A percentile compares a stretch with the other conserved stretches of the same genome.
Conservation (phyloP, 495 filamentous ascomycete species). For the Neurospora discreta region DNA sequence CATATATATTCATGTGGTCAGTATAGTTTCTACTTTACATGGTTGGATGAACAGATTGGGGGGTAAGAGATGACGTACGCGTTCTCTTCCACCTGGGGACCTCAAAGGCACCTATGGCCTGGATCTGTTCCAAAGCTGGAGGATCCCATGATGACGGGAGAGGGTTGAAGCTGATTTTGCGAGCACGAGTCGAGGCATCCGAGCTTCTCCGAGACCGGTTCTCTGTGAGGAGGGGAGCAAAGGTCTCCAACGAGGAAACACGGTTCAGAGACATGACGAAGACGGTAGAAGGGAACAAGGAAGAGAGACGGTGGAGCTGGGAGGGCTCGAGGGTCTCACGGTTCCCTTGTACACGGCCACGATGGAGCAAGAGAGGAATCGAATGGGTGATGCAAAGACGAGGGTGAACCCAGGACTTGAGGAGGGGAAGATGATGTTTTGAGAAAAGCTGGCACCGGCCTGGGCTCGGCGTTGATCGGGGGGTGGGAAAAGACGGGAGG, state of each 20-base stretch:
- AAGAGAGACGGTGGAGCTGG: not conserved
- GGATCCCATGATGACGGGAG: conserved; percentile 38
- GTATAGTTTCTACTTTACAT: conserved; percentile 5
- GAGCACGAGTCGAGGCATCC: conserved; percentile 27
- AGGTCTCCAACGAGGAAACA: conserved; percentile 40
- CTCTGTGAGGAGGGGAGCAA: conserved; percentile 27
- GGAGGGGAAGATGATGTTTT: not conserved
- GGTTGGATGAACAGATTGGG: not conserved
- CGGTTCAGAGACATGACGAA: conserved; percentile 38
- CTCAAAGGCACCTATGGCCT: conserved; percentile 58
- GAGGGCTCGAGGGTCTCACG: not conserved
- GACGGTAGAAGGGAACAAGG: not conserved
- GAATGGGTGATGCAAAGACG: not conserved
- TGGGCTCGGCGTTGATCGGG: not conserved
- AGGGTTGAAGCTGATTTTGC: conserved; percentile 44
- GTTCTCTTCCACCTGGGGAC: conserved; percentile 53
- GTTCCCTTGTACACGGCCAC: not conserved
- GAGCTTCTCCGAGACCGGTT: conserved; percentile 30
- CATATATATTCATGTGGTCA: not conserved
- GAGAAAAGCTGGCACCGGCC: not conserved
- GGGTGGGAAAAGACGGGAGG: too few species aligned
- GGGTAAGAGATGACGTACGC: conserved; percentile 32
- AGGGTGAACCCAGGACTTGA: not conserved
- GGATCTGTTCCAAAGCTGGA: conserved; percentile 19
- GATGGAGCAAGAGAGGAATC: not conserved